phyloP scores from a whole-genome alignment of 768 basidiomycete species.

The Austroboletus festivus region DNA sequence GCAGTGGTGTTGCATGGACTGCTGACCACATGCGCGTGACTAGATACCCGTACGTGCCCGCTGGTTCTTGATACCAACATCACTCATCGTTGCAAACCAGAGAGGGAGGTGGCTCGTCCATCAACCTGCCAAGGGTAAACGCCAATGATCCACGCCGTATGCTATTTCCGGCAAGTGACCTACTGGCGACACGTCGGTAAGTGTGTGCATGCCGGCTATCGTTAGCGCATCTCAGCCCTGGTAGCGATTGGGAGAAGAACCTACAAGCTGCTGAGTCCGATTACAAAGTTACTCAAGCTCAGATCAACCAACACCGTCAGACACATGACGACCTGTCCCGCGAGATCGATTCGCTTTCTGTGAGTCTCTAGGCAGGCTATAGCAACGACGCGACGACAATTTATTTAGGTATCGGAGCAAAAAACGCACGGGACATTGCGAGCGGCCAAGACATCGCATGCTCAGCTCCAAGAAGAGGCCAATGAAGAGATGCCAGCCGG shows the following conservation, averaged over 20 bases:
- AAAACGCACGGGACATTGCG: constrained; percentile 24
- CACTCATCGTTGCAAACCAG: constrained; percentile 32
- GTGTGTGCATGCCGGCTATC: constrained; percentile 13
- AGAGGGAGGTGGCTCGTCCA: constrained; percentile 65
- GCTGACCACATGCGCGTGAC: constrained; percentile 60
- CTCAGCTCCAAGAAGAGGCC: constrained; percentile 51
- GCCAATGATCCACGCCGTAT: constrained; percentile 39
- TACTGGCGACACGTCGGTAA: constrained; percentile 46
- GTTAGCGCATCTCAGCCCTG: not conserved
- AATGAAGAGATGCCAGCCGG: constrained; percentile 69
- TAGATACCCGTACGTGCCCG: constrained; percentile 55
- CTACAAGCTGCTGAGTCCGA: constrained; percentile 39
- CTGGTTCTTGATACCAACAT: not conserved
- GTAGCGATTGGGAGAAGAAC: constrained; percentile 48
- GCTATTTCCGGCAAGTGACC: constrained; percentile 53
- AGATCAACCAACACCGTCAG: constrained; percentile 27
- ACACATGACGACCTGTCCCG: constrained; percentile 29
- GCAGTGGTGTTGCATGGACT: constrained; percentile 59
- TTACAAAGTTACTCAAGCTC: constrained; percentile 27
- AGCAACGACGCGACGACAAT: not conserved
- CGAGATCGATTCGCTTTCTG: constrained; percentile 34
- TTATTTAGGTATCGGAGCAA: constrained; percentile 20
- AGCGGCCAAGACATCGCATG: constrained; percentile 35
- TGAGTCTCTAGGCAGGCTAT: constrained; percentile 18
- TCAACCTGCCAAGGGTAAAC: constrained; percentile 31